These are phyloP conservation scores for Blastomyces emzantsi DNA, from an alignment of 2,329 filamentous ascomycete species.

Conservation along the genomic window DNA sequence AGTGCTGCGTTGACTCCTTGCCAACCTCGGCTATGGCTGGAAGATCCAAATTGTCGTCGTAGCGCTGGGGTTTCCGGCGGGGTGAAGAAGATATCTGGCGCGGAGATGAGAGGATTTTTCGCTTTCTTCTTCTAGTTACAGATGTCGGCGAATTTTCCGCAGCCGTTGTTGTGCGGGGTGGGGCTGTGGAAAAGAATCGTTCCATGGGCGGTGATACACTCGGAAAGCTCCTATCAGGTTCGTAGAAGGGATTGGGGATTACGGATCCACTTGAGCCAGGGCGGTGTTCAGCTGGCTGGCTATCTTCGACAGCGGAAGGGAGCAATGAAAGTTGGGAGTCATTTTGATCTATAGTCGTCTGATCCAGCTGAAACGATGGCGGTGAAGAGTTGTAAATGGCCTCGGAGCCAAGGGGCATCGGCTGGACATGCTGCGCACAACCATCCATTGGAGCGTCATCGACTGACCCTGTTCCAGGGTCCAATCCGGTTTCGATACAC, in stretches of 20 bases:
- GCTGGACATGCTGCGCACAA: not conserved
- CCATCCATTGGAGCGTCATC: not conserved
- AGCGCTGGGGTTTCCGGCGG: not conserved
- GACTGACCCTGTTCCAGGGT: not conserved
- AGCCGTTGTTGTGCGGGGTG: conserved; percentile 11
- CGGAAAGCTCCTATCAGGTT: conserved; percentile 20
- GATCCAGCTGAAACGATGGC: not conserved
- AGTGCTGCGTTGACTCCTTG: not conserved
- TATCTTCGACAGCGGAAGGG: conserved; percentile 9
- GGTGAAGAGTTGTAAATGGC: not conserved
- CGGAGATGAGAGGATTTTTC: conserved; percentile 10
- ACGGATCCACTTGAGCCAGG: conserved; percentile 15
- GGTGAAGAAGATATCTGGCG: conserved; percentile 5
- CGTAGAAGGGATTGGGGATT: conserved; percentile 28
- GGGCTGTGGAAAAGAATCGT: conserved; percentile 15
- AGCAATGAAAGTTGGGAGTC: conserved; percentile 7
- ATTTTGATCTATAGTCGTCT: not conserved
- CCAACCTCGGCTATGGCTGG: not conserved
- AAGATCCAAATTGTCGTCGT: not conserved
- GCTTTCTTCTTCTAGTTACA: not conserved
- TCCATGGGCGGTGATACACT: conserved; percentile 8
- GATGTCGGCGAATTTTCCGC: not conserved
- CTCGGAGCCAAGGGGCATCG: not conserved
- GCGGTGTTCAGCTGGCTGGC: conserved; percentile 1
- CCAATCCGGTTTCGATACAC: not conserved